Percentiles rank a stretch among this genome's conserved stretches.
phyloP scores from a whole-genome alignment of 306 rosid species.

The Quercus mongolica region DNA sequence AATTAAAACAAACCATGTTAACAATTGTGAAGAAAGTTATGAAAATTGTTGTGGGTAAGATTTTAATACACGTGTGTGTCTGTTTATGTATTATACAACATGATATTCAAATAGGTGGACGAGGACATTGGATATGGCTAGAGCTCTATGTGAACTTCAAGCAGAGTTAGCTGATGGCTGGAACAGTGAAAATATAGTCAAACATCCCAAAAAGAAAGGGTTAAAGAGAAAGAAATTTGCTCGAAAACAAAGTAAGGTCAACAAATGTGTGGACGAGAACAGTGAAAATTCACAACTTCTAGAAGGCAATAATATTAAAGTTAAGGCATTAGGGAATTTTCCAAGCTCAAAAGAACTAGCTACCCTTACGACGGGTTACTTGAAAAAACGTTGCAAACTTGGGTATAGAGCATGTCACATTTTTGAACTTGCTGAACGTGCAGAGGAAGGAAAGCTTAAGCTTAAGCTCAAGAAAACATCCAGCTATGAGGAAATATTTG shows the following conservation, averaged over 20 bases:
- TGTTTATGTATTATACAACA: no score
- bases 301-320: no score
- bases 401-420: conserved; percentile 22
- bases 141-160: conserved; percentile 19
- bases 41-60: no score
- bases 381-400: neutral
- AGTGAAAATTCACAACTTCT: neutral
- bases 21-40: no score
- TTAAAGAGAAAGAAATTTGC: no score
- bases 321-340: conserved; percentile 14
- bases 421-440: conserved; percentile 12
- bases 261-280: neutral
- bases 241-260: no score
- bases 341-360: conserved; percentile 26
- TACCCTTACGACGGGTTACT: neutral
- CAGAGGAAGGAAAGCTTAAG: neutral
- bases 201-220: neutral
- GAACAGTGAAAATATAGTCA: no score
- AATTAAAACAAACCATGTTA: no score
- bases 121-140: conserved; percentile 24
- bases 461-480: neutral
- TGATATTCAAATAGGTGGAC: conserved; percentile 15
- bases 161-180: neutral
- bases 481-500: neutral
- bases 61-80: no score